Base-by-base conservation (phyloP, 176 grass and related monocot genomes). In the Oryza rufipogon region DNA sequence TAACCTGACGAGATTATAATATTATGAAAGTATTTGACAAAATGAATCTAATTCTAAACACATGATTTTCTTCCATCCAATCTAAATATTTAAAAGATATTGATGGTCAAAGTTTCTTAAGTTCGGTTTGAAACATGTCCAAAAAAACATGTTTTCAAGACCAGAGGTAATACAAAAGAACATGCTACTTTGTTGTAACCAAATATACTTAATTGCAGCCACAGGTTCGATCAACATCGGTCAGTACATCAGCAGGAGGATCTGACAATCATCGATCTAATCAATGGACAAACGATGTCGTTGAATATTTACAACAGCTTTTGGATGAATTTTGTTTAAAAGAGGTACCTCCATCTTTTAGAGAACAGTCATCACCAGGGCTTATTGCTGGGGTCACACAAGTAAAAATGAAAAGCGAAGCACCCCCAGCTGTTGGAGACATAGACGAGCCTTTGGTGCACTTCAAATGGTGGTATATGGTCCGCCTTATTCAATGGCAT, bases 391-490 rank as follows among this genome's bases (percentile, higher is more conserved):
- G 76, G 61, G 41, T 69, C 70, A 80, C 78, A 82, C 87, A 84
- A 83, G 71, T 91, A 77, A 94, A 92, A 81, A 6, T 85, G 8
- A 99, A 89, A 94, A 77, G 19, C 0, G 93, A 99, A 83, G 71
- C 88, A 68, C 75, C 87, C 22, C 79, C 88, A 47, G 44, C 71
- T 89, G 81, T 49, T 83, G 77, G 88, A 78, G 93, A 94, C 49
- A 51, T 68, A 30, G 93, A 96, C 36, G 93, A 96, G 72, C 81
- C 86, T 23, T 85, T 87, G 36, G 81, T 99, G 64, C 81, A 94
- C 61, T 92, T 92, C 72, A 99, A 94, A 88, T 99, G 93, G 97
- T 80, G 86, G 23, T 99, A 99, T 91, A 96, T 94, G 91, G 88
- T 96, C 32, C 87, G 87, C 61, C 93, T 99, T 81, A 77, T 98